Evolutionary conservation across 192 early-diverging fungal species (phyloP).

Genomic region (Phlyctochytrium planicorne): DNA sequence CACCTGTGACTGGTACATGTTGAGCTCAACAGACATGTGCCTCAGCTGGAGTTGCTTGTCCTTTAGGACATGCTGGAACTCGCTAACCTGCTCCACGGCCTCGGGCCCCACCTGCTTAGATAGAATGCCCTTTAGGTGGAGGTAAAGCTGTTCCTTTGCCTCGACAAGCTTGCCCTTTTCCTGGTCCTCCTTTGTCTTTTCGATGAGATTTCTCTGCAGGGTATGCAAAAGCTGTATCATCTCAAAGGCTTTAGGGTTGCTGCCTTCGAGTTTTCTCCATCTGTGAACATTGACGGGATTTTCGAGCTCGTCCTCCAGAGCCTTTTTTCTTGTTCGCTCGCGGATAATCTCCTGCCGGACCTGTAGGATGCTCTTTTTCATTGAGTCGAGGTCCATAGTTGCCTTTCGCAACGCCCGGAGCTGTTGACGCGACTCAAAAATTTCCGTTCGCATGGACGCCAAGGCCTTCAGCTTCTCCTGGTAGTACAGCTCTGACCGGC

Average conservation of each 20-base stretch:
- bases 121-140: slow-evolving; percentile 56
- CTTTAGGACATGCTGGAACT: slow-evolving; percentile 53
- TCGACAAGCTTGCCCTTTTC: slow-evolving; percentile 54
- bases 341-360: slow-evolving; percentile 46
- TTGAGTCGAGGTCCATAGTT: slow-evolving; percentile 22
- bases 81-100: slow-evolving; percentile 57
- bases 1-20: slow-evolving; percentile 60
- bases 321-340: slow-evolving; percentile 51
- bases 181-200: slow-evolving; percentile 49
- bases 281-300: slow-evolving; percentile 66
- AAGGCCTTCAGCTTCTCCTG: slow-evolving; percentile 32
- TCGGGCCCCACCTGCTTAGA: slow-evolving; percentile 60
- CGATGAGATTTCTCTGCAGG: slow-evolving; percentile 59
- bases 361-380: slow-evolving; percentile 36
- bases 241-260: slow-evolving; percentile 57
- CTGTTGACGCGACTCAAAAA: slow-evolving; percentile 25
- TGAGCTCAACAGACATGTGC: slow-evolving; percentile 62
- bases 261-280: slow-evolving; percentile 63
- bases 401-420: slow-evolving; percentile 27
- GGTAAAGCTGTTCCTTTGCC: slow-evolving; percentile 53
- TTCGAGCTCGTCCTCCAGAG: slow-evolving; percentile 59
- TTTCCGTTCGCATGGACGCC: slow-evolving; percentile 13
- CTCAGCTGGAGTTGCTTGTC: slow-evolving; percentile 54
- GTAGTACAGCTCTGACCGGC: slow-evolving; percentile 50
- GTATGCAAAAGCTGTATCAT: slow-evolving; percentile 59